phyloP scores from a whole-genome alignment of 1,284 basidiomycete species.

The Trametes sp. region DNA sequence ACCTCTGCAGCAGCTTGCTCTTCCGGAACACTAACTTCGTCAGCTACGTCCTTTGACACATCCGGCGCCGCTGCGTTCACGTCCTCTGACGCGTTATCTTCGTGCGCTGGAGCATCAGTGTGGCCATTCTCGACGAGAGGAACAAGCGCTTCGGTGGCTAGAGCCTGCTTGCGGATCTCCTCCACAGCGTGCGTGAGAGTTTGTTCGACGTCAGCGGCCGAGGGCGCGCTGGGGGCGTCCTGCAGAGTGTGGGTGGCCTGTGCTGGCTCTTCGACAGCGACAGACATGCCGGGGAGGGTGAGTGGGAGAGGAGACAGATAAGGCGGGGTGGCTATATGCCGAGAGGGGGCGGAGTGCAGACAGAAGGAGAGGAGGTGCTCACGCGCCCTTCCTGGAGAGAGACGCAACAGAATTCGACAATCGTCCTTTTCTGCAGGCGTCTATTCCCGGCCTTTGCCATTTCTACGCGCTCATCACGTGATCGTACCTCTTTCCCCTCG shows the following conservation, averaged over 20 bases:
- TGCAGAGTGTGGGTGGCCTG: constrained; percentile 25
- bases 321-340: constrained; percentile 26
- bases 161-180: constrained; percentile 17
- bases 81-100: constrained; percentile 5
- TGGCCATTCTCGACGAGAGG: constrained; percentile 7
- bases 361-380: constrained; percentile 28
- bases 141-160: constrained; percentile 15
- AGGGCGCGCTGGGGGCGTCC: constrained; percentile 23
- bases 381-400: constrained; percentile 28
- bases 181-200: constrained; percentile 13
- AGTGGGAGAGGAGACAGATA: constrained; percentile 30
- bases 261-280: constrained; percentile 36
- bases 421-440: constrained; percentile 29
- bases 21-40: neutral
- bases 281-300: constrained; percentile 38
- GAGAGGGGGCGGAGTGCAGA: constrained; percentile 13
- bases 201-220: constrained; percentile 21
- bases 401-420: constrained; percentile 31
- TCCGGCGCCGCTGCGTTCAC: constrained; percentile 6
- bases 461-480: constrained; percentile 29
- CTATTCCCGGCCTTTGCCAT: constrained; percentile 24
- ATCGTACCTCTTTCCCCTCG: constrained; percentile 21
- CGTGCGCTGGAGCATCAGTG: constrained; percentile 2
- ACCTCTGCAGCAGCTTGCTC: constrained; percentile 1
- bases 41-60: constrained; percentile 2